Base-by-base conservation (phyloP, 345 rosid genomes). In the Turnera subulata region DNA sequence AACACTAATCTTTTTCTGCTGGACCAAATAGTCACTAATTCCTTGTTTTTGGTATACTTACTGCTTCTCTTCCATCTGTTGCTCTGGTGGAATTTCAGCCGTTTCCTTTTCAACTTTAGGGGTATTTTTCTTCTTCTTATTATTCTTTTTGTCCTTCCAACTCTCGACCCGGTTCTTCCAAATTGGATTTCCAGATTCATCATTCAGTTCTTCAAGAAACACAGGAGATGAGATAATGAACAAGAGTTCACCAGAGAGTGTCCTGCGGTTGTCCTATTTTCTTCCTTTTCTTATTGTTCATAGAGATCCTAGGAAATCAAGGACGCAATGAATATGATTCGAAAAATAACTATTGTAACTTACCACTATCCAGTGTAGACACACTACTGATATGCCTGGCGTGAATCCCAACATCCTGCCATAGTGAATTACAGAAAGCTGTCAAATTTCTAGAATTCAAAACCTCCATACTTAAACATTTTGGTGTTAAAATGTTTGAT, bases 151-250 rank as follows among this genome's bases (percentile, higher is more conserved):
- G 43, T 85, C 97, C 80, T 87, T 93, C 97, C 97, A 89, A 58
- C 94, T 93, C 60, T 93, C 97, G 50, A 93, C 97, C 55, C 97
- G 80, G 67, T 87, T 89, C 83, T 89, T 93, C 99, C 99, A 93
- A 44, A 93, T 85, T 5, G 99, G 94, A 33, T 93, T 93, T 38
- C 90, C 99, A 11, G 66, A 77, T 56, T 89, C 97, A 71, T 89
- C 97, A 26, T 84, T 82, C 59, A 82, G 69, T 61, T 89, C 99
- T 93, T 68, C 70, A 17, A 61, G 63, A 58, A 65, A 53, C 48
- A 48, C 40, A 45, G 2, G 16, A 43, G 47, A 61, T 6, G 35
- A 49, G 18, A 46, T 29, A 53, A 39, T 64, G 15, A 61, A 40
- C 19, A 18, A 13, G 25, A 17, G 46, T 49, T 35, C 22, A 3